Percentiles rank a stretch among this genome's conserved stretches.
Evolutionary conservation across 2,329 filamentous ascomycete species (phyloP).

Genomic region (Lecanicillium sp.): DNA sequence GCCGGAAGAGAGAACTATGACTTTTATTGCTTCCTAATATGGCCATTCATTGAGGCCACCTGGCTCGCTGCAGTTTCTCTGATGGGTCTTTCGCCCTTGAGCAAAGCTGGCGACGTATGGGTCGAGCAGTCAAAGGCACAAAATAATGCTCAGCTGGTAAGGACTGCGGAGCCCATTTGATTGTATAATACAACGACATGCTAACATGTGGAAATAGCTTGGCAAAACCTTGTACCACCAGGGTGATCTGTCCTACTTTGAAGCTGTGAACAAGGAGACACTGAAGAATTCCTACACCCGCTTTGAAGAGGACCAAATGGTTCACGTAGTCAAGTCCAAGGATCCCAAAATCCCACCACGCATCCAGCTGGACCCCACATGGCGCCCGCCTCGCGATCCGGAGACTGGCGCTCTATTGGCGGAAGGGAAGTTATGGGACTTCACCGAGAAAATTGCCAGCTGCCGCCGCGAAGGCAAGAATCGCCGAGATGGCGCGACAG

Average conservation of each 20-base stretch:
- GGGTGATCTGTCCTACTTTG: constrained; percentile 93
- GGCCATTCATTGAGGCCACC: constrained; percentile 92
- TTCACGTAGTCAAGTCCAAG: constrained; percentile 64
- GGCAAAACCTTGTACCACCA: constrained; percentile 97
- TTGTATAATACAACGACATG: not conserved
- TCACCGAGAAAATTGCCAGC: constrained; percentile 79
- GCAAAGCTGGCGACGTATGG: constrained; percentile 60
- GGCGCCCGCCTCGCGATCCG: constrained; percentile 62
- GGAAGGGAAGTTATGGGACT: constrained; percentile 78
- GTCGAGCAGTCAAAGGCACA: constrained; percentile 72
- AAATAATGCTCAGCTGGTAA: constrained; percentile 70
- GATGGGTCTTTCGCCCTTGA: constrained; percentile 68
- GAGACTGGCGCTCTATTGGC: constrained; percentile 54
- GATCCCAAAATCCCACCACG: constrained; percentile 53
- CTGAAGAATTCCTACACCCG: constrained; percentile 86
- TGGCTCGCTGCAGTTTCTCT: constrained; percentile 89
- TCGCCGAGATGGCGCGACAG: constrained; percentile 82
- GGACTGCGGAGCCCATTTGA: constrained; percentile 16
- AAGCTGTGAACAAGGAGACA: constrained; percentile 97
- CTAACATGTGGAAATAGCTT: constrained; percentile 41
- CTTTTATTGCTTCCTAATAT: constrained; percentile 97
- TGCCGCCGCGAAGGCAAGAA: constrained; percentile 91
- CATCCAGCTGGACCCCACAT: constrained; percentile 64
- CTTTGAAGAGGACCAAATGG: constrained; percentile 85
- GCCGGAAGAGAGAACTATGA: constrained; percentile 90